Conservation (phyloP, 1,139 yeast genomes). For the Williopsis jadinii region DNA sequence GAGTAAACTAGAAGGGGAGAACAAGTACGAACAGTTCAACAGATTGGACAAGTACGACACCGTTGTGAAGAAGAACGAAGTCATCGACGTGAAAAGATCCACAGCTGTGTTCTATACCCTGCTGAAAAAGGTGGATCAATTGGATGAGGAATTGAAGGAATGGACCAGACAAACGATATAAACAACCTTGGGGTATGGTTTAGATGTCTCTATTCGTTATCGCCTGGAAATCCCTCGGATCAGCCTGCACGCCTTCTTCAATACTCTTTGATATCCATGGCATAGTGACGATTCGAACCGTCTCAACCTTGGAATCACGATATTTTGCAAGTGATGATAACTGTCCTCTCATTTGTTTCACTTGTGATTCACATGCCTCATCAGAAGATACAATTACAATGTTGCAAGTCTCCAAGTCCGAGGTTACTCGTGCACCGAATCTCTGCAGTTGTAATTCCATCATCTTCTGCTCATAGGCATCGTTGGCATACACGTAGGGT, state of each 20-base stretch:
- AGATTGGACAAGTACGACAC: constrained; percentile 17
- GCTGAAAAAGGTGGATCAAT: constrained; percentile 2
- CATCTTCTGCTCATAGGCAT: constrained; percentile 4
- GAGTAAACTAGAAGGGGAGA: constrained; percentile 4
- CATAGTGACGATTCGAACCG: constrained; percentile 37
- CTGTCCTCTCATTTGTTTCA: constrained; percentile 11
- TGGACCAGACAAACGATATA: constrained; percentile 13
- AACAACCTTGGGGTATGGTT: not conserved
- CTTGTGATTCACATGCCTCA: not conserved
- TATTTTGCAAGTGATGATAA: constrained; percentile 24
- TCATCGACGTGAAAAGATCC: constrained; percentile 14
- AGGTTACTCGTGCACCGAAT: constrained; percentile 23
- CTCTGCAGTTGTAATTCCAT: constrained; percentile 13
- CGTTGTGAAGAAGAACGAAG: constrained; percentile 10
- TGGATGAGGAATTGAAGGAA: constrained; percentile 4
- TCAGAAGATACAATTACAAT: constrained; percentile 20
- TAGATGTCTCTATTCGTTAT: constrained; percentile 1
- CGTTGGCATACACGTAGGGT: constrained; percentile 23
- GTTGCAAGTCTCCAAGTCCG: constrained; percentile 15
- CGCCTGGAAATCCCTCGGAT: constrained; percentile 33
- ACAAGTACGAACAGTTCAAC: constrained; percentile 15
- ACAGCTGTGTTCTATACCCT: constrained; percentile 17
- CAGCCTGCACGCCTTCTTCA: constrained; percentile 33
- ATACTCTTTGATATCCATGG: constrained; percentile 40
- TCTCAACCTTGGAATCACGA: constrained; percentile 18